These are phyloP conservation scores for Rhodotorula diobovata DNA, from an alignment of 768 basidiomycete species.

Conservation along the genomic window DNA sequence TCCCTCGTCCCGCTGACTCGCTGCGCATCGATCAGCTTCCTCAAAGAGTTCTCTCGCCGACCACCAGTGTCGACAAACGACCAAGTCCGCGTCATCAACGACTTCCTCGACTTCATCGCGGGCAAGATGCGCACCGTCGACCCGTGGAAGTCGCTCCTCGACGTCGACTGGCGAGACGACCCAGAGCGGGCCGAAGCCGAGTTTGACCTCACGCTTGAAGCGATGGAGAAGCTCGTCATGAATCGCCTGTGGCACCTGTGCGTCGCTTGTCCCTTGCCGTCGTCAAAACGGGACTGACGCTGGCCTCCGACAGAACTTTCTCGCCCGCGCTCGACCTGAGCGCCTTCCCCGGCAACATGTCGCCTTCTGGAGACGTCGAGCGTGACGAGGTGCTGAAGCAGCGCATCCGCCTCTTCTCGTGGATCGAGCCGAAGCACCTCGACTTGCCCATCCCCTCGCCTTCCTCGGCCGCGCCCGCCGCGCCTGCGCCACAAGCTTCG, in stretches of 20 bases:
- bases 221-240: conserved; percentile 99
- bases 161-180: conserved; percentile 51
- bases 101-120: conserved; percentile 89
- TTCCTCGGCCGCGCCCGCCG: neutral
- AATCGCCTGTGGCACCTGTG: conserved; percentile 93
- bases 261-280: conserved; percentile 46
- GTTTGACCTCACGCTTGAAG: conserved; percentile 95
- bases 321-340: conserved; percentile 72
- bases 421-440: conserved; percentile 82
- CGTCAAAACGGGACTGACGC: neutral
- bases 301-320: conserved; percentile 63
- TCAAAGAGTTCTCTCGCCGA: conserved; percentile 67
- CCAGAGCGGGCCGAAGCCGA: conserved; percentile 62
- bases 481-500: too few species aligned
- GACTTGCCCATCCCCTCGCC: conserved; percentile 61
- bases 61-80: conserved; percentile 59
- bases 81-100: conserved; percentile 90
- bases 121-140: conserved; percentile 79
- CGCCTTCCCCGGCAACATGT: conserved; percentile 48
- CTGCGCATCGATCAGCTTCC: conserved; percentile 57
- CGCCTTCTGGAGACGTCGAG: conserved; percentile 91
- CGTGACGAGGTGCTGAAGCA: conserved; percentile 84
- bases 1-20: neutral
- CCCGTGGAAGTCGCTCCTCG: conserved; percentile 48
- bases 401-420: conserved; percentile 81